These are phyloP conservation scores for Sporisorium scitamineum DNA, from an alignment of 1,284 basidiomycete genomes.

Conservation along the genomic window DNA sequence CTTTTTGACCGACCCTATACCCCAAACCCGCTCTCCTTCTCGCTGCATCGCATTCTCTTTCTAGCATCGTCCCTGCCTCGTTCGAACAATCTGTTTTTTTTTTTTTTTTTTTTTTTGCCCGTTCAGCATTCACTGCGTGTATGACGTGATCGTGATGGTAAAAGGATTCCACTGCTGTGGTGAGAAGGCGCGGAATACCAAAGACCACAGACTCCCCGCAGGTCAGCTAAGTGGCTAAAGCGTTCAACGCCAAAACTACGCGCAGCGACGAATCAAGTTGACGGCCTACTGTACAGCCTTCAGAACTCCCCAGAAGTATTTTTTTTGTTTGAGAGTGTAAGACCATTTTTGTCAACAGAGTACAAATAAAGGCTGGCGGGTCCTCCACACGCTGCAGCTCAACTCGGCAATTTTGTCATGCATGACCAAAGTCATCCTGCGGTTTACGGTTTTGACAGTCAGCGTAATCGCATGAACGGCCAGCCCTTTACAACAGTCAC, in stretches of 20 bases:
- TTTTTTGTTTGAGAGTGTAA: not conserved
- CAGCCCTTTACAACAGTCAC: not conserved
- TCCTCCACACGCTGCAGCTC: not conserved
- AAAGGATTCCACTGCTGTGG: not conserved
- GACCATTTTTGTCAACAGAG: not conserved
- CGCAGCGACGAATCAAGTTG: too few relatives aligned
- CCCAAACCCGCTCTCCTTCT: too few relatives aligned
- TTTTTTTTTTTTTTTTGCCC: not conserved
- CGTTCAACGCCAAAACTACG: too few relatives aligned
- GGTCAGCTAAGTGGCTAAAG: too few relatives aligned
- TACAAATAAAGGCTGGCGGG: not conserved
- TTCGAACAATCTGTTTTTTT: not conserved
- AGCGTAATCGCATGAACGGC: slow-evolving; percentile 4
- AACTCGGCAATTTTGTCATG: not conserved
- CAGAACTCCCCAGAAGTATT: too few relatives aligned
- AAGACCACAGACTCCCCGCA: too few relatives aligned
- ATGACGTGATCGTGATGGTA: not conserved
- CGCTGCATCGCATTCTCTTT: slow-evolving; percentile 3
- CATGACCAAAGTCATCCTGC: slow-evolving; percentile 6
- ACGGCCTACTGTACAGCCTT: too few relatives aligned
- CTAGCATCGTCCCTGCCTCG: not conserved
- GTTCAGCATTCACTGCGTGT: not conserved
- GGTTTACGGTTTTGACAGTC: not conserved
- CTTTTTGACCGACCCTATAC: not conserved
- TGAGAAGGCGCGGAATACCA: too few relatives aligned